Conservation (phyloP, 2,329 filamentous ascomycete genomes). For the Diplodia seriata region DNA sequence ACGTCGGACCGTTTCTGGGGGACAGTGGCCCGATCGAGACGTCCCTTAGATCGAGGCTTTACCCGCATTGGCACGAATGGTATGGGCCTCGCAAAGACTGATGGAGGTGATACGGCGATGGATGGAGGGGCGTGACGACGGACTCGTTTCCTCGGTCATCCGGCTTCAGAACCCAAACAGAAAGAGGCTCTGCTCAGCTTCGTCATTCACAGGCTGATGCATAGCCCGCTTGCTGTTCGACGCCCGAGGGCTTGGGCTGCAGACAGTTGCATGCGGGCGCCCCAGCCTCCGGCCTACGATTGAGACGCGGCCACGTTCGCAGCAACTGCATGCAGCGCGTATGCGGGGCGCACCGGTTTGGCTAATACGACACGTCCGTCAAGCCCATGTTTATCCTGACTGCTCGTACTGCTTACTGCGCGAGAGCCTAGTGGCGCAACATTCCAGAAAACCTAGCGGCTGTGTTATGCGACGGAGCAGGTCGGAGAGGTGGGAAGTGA, state of each 20-base stretch:
- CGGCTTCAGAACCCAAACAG: neutral
- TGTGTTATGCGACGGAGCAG: neutral
- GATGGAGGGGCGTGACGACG: neutral
- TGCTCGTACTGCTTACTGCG: neutral
- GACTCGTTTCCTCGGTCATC: neutral
- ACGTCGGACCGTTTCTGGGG: neutral
- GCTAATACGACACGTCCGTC: neutral
- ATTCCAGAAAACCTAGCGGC: neutral
- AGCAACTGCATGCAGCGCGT: neutral
- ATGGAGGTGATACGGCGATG: neutral
- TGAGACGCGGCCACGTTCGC: slow-evolving; percentile 18
- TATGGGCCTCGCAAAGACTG: neutral
- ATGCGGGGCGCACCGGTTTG: neutral
- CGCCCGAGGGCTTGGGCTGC: neutral
- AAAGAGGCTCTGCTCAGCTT: neutral
- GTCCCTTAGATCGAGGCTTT: neutral
- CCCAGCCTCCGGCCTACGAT: neutral
- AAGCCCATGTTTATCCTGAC: neutral
- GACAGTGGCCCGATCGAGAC: neutral
- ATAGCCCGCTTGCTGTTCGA: neutral
- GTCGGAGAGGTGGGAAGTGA: neutral
- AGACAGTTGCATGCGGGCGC: neutral
- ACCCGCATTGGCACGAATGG: neutral
- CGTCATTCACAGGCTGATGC: neutral
- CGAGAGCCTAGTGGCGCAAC: neutral